Percentiles rank a stretch among this genome's conserved stretches.
phyloP scores from a whole-genome alignment of 2,329 filamentous ascomycete genomes.

The Fusarium circinatum region DNA sequence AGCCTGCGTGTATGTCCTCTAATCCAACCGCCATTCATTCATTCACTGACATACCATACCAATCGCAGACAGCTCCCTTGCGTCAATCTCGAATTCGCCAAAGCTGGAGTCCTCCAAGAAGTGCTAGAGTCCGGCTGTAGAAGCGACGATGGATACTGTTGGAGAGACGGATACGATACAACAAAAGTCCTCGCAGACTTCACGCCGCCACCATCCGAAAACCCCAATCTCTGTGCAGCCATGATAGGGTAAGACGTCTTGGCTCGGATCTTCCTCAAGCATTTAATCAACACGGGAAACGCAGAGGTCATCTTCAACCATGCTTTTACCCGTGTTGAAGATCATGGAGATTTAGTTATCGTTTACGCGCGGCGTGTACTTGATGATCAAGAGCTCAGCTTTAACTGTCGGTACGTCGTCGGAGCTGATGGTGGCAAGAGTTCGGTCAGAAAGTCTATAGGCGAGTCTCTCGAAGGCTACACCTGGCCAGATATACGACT shows the following conservation, averaged over 20 bases:
- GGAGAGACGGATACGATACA: neutral
- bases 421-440: neutral
- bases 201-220: neutral
- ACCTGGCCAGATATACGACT: neutral
- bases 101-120: neutral
- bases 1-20: neutral
- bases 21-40: fast-evolving
- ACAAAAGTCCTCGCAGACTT: neutral
- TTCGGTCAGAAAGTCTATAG: neutral
- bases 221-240: neutral
- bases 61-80: neutral
- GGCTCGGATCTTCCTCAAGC: neutral
- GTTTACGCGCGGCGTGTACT: neutral
- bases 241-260: neutral
- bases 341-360: neutral
- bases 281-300: neutral
- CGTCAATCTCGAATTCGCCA: neutral
- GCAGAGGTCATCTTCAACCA: neutral
- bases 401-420: neutral
- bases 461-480: neutral
- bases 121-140: fast-evolving
- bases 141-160: neutral
- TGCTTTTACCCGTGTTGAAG: neutral
- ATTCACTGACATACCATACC: neutral
- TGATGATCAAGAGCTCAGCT: neutral